A percentile compares a stretch with the other conserved stretches of the same genome.
Evolutionary conservation across 495 filamentous ascomycete species (phyloP).

Genomic region (Saxophila tyrrhenica): DNA sequence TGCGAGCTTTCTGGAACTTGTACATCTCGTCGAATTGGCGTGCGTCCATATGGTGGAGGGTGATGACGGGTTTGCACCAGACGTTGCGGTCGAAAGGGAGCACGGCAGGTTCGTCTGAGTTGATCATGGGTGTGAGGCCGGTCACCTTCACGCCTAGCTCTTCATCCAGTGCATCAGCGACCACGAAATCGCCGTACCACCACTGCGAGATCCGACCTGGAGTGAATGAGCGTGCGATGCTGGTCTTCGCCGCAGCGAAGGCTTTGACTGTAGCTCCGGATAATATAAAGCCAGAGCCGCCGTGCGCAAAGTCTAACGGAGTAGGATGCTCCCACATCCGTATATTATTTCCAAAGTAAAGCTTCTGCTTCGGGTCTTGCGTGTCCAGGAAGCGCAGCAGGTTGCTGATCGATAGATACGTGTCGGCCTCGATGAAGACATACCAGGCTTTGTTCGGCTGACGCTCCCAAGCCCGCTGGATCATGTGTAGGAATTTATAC

Average conservation of each 20-base stretch:
- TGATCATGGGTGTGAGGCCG: constrained; percentile 12
- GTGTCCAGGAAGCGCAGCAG: constrained; percentile 41
- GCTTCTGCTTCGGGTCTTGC: constrained; percentile 35
- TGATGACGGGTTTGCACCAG: constrained; percentile 21
- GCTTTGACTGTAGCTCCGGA: constrained; percentile 38
- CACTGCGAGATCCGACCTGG: neutral
- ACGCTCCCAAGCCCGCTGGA: constrained; percentile 40
- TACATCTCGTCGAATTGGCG: constrained; percentile 8
- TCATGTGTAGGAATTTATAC: constrained; percentile 57
- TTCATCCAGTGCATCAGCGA: constrained; percentile 13
- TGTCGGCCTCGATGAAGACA: constrained; percentile 56
- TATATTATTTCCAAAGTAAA: constrained; percentile 43
- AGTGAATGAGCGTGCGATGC: neutral
- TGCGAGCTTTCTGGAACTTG: constrained; percentile 6
- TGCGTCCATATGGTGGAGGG: constrained; percentile 7
- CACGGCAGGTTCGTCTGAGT: constrained; percentile 3
- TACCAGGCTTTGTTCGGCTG: constrained; percentile 47
- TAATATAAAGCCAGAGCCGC: constrained; percentile 43
- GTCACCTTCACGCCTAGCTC: constrained; percentile 6
- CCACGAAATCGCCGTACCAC: constrained; percentile 17
- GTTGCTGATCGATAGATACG: constrained; percentile 52
- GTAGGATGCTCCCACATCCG: neutral
- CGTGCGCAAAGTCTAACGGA: constrained; percentile 39
- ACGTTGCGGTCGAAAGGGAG: constrained; percentile 10
- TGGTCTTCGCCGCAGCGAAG: constrained; percentile 2